These are phyloP conservation scores for Cudoniella acicularis DNA, from an alignment of 495 filamentous ascomycete genomes.

Conservation along the genomic window DNA sequence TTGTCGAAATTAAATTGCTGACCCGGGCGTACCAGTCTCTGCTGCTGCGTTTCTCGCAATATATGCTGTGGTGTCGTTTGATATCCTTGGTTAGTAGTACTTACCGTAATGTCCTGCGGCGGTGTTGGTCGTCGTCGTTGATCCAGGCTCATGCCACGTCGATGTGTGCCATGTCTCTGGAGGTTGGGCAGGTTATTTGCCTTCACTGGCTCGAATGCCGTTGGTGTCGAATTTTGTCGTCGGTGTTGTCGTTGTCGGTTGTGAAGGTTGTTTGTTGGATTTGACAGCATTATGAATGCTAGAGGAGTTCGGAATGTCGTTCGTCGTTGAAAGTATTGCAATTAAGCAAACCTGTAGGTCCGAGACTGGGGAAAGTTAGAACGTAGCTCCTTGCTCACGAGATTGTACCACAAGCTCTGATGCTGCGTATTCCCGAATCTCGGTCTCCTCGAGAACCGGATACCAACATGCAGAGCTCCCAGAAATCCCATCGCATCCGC, in stretches of 20 bases:
- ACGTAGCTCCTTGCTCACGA: conserved; percentile 3
- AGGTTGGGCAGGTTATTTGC: conserved; percentile 57
- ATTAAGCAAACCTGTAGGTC: conserved; percentile 45
- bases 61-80: conserved; percentile 75
- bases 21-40: conserved; percentile 61
- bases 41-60: conserved; percentile 36
- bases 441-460: not conserved
- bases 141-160: conserved; percentile 79
- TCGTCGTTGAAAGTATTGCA: conserved; percentile 45
- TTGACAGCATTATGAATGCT: conserved; percentile 74
- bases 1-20: conserved; percentile 27
- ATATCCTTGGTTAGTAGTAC: conserved; percentile 64
- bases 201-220: conserved; percentile 65
- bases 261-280: conserved; percentile 61
- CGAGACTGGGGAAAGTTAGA: conserved; percentile 42
- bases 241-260: conserved; percentile 72
- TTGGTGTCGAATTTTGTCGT: conserved; percentile 85
- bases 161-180: conserved; percentile 54
- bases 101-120: conserved; percentile 54
- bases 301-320: conserved; percentile 54
- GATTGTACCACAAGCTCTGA: conserved; percentile 17
- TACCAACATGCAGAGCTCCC: not conserved
- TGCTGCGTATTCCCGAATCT: conserved; percentile 3
- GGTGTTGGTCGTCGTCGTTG: conserved; percentile 51
- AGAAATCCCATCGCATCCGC: not conserved